A percentile compares a stretch with the other conserved stretches of the same genome.
These are phyloP conservation scores for Colletotrichum lentis DNA, from an alignment of 2,329 filamentous ascomycete genomes.

Conservation along the genomic window DNA sequence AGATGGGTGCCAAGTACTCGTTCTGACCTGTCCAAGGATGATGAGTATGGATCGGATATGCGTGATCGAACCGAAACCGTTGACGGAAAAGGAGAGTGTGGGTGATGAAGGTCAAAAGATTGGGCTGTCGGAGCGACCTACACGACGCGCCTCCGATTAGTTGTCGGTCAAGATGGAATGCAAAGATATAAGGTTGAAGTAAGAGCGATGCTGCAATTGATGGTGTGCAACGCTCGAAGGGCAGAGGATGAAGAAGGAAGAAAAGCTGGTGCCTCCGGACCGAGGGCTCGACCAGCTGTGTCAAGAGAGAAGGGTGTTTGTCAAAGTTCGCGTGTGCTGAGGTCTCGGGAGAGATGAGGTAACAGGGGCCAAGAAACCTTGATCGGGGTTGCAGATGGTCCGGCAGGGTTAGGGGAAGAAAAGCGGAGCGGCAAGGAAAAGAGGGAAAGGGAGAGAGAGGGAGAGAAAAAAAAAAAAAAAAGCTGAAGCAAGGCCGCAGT, in stretches of 20 bases:
- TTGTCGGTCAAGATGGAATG: conserved; percentile 17
- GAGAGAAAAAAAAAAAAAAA: too few relatives aligned
- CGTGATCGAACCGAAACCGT: conserved; percentile 7
- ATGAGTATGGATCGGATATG: conserved; percentile 4
- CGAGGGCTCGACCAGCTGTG: conserved; percentile 29
- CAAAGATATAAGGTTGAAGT: neutral
- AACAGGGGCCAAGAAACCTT: conserved; percentile 38
- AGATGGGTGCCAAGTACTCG: conserved; percentile 12
- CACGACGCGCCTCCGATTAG: conserved; percentile 31
- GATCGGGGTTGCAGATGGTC: conserved; percentile 37
- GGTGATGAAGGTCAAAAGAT: conserved; percentile 1
- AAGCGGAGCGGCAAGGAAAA: conserved; percentile 18
- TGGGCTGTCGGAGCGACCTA: conserved; percentile 23
- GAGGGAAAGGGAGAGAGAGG: conserved; percentile 16
- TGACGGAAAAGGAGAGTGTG: conserved; percentile 22
- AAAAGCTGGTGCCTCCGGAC: conserved; percentile 32
- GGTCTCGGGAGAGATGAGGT: conserved; percentile 38
- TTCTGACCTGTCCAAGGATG: neutral
- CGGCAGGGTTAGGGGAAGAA: conserved; percentile 35
- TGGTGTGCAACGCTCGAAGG: conserved; percentile 7
- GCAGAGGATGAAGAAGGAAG: conserved; percentile 1
- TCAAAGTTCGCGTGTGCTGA: conserved; percentile 35
- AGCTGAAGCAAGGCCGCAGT: conserved; percentile 23
- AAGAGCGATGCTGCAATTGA: conserved; percentile 10
- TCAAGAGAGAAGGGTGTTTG: conserved; percentile 30